A percentile compares a stretch with the other conserved stretches of the same genome.
Evolutionary conservation across 2,329 filamentous ascomycete genomes (phyloP).

Genomic region (Herpomyces periplanetae): DNA sequence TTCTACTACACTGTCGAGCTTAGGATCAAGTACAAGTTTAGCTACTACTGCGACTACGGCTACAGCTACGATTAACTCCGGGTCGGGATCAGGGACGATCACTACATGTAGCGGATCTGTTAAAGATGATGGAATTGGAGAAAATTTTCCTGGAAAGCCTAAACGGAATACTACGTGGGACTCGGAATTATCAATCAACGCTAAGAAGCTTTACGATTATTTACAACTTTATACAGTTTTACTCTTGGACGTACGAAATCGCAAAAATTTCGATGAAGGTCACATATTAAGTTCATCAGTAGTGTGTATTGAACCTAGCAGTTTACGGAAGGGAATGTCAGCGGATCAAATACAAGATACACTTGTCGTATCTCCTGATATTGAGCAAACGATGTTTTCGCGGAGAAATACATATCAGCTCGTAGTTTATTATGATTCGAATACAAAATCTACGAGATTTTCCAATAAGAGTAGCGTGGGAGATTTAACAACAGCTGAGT

Average conservation of each 20-base stretch:
- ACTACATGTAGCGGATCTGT: too few relatives aligned
- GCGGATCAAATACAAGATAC: conserved; percentile 18
- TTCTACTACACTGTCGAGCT: too few relatives aligned
- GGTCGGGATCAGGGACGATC: too few relatives aligned
- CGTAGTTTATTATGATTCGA: conserved; percentile 59
- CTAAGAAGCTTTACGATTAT: conserved; percentile 27
- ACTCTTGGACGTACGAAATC: conserved; percentile 44
- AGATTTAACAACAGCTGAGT: conserved; percentile 7
- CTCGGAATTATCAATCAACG: too few relatives aligned
- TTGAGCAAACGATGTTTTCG: conserved; percentile 35
- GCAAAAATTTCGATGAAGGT: conserved; percentile 45
- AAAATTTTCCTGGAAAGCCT: too few relatives aligned
- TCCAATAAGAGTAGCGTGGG: conserved; percentile 11
- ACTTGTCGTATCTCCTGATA: conserved; percentile 16
- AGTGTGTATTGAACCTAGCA: conserved; percentile 61
- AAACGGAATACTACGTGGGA: too few relatives aligned
- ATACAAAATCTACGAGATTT: conserved; percentile 17
- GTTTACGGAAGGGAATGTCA: conserved; percentile 23
- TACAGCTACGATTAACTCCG: too few relatives aligned
- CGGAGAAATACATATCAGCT: conserved; percentile 37
- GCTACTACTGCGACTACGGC: too few relatives aligned
- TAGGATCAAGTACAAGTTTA: too few relatives aligned
- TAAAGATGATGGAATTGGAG: too few relatives aligned
- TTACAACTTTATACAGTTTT: conserved; percentile 26
- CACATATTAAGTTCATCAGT: conserved; percentile 51